A percentile compares a stretch with the other conserved stretches of the same genome.
phyloP scores from a whole-genome alignment of 2,329 filamentous ascomycete species.

The Fusarium sp. region DNA sequence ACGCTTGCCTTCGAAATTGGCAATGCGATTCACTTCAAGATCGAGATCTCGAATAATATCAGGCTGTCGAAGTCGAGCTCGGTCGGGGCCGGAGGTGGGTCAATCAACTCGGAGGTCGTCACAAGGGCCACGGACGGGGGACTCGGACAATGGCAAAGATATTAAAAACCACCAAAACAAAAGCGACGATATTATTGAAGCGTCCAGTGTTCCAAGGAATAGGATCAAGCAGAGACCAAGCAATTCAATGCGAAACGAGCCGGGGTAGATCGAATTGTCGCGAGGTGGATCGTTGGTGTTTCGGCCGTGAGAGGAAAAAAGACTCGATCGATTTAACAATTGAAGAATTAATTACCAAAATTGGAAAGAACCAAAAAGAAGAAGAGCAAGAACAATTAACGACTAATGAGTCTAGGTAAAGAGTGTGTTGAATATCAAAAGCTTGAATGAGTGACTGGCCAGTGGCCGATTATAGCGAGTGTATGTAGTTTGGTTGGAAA shows the following conservation, averaged over 20 bases:
- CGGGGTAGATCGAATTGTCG: slow-evolving; percentile 29
- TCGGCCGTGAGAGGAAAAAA: slow-evolving; percentile 18
- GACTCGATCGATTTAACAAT: slow-evolving; percentile 21
- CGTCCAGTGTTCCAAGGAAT: slow-evolving; percentile 15
- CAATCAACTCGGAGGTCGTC: slow-evolving; percentile 24
- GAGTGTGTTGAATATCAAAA: slow-evolving; percentile 40
- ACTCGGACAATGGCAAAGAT: slow-evolving; percentile 22
- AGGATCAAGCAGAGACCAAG: slow-evolving; percentile 6
- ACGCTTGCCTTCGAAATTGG: slow-evolving; percentile 18
- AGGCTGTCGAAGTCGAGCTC: slow-evolving; percentile 11
- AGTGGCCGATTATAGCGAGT: slow-evolving; percentile 46
- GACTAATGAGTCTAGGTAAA: slow-evolving; percentile 31
- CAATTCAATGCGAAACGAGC: slow-evolving; percentile 28
- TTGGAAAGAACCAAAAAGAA: slow-evolving; percentile 29
- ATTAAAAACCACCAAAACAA: slow-evolving; percentile 28
- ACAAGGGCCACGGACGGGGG: slow-evolving; percentile 14
- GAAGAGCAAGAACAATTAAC: slow-evolving; percentile 25
- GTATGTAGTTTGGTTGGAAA: slow-evolving; percentile 41
- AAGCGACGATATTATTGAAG: slow-evolving; percentile 28
- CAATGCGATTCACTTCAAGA: slow-evolving; percentile 20
- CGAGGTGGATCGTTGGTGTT: slow-evolving; percentile 35
- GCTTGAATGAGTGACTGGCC: slow-evolving; percentile 46
- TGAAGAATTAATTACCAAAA: slow-evolving; percentile 28
- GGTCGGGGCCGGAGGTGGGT: slow-evolving; percentile 36
- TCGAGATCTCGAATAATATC: slow-evolving; percentile 8